Base-by-base conservation (phyloP, 2,329 filamentous ascomycete species). In the Colletotrichum higginsianum region DNA sequence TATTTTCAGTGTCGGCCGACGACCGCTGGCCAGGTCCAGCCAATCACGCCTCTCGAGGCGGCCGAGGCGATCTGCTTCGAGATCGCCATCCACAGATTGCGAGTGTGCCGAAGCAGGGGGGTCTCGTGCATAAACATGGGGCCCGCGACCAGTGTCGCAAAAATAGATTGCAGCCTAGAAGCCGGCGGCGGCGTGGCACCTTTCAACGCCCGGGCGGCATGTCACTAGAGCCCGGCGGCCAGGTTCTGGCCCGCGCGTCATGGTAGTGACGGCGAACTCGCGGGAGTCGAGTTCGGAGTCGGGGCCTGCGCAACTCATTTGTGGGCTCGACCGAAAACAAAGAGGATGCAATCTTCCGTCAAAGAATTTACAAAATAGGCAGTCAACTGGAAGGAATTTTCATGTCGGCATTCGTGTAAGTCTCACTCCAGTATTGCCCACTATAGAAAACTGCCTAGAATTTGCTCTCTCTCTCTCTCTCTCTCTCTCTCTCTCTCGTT, bases 131-230 rank as follows among this genome's bases (percentile, higher is more conserved):
- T 68, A 30, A 55, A 44, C 15, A 21, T 52, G 26, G 30, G 58
- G 30, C 46, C 60, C 46, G 60, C 46, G 46, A 53, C 68, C 58
- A 68, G 68, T 58, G 64, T 67, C 68, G 46, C 60, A 68, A 71
- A 71, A 71, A 71, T 71, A 71, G 68, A 64, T 68, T 71, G 53
- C 47, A 53, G 60, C 60, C 12, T 58, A 9, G 18, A 49, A 16
- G 40, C 26, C 11, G 35, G 8, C 26, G 18, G 53, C 21, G 53
- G 53, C 35, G 30, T 35, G 12, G 16, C 23, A 35, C 26, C 18
- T 18, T 5, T 55, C 52, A 55, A 38, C 52, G 49, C 21, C 26
- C 52, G 16, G 52, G 16, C 30, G 11, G 30, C 12, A 55, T 55
- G 52, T 55, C 26, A 55, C 52, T 30, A n/a, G 2, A 7, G 52